These are phyloP conservation scores for Ogataea corticis DNA, from an alignment of 805 yeast genomes.

Conservation along the genomic window DNA sequence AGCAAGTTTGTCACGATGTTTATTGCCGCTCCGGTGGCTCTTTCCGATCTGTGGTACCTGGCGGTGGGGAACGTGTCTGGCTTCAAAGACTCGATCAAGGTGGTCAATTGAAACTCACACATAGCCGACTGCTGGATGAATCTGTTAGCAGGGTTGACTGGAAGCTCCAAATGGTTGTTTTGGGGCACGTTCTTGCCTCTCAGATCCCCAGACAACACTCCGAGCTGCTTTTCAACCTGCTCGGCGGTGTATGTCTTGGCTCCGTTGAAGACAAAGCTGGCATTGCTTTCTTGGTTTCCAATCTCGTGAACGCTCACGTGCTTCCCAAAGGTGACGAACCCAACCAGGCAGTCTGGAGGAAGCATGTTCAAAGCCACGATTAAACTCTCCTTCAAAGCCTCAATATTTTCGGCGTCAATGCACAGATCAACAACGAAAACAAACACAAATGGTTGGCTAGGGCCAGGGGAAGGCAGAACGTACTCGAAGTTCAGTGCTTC, in stretches of 20 bases:
- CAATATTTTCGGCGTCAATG: slow-evolving; percentile 50
- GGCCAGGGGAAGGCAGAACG: slow-evolving; percentile 29
- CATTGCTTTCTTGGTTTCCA: slow-evolving; percentile 35
- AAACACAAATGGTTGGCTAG: slow-evolving; percentile 45
- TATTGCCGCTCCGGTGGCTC: slow-evolving; percentile 63
- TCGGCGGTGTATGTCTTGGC: slow-evolving; percentile 48
- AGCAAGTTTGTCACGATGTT: slow-evolving; percentile 45
- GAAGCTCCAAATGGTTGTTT: slow-evolving; percentile 20
- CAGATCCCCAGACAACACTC: slow-evolving; percentile 40
- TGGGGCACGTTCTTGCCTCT: slow-evolving; percentile 15
- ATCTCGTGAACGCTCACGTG: slow-evolving; percentile 60
- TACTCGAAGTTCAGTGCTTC: slow-evolving; percentile 55
- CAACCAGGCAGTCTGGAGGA: slow-evolving; percentile 57
- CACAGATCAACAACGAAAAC: slow-evolving; percentile 60
- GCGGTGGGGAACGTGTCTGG: slow-evolving; percentile 50
- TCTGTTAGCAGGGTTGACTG: slow-evolving; percentile 33
- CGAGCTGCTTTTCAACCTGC: slow-evolving; percentile 47
- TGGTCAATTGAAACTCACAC: slow-evolving; percentile 52
- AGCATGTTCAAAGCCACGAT: slow-evolving; percentile 42
- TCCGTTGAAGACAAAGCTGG: slow-evolving; percentile 55
- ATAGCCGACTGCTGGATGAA: slow-evolving; percentile 49
- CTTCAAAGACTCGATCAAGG: slow-evolving; percentile 48
- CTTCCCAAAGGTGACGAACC: slow-evolving; percentile 60
- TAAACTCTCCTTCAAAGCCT: slow-evolving; percentile 52
- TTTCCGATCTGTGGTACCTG: slow-evolving; percentile 46